These are phyloP conservation scores for Solanum gandarillasii DNA, from an alignment of 257 asterid species.

Conservation along the genomic window DNA sequence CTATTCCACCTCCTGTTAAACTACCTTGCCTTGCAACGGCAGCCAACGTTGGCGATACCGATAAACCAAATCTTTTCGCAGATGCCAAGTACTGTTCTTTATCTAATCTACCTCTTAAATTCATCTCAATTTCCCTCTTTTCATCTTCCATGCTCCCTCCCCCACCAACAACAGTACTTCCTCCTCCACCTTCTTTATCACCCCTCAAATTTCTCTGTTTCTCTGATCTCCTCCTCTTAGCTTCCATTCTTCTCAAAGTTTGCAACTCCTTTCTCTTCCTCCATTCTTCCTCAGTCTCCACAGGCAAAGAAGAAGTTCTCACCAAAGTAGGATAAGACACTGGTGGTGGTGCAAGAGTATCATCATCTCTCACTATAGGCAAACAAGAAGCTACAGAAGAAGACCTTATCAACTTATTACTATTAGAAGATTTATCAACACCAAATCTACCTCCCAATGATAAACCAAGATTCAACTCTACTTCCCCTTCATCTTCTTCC, in stretches of 20 bases:
- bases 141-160: conserved; percentile 40
- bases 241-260: conserved; percentile 85
- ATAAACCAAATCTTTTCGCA: conserved; percentile 26
- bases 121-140: conserved; percentile 50
- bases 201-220: conserved; percentile 50
- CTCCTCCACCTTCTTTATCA: conserved; percentile 23
- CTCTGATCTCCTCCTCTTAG: conserved; percentile 83
- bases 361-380: conserved; percentile 54
- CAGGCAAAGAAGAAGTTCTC: conserved; percentile 82
- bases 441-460: conserved; percentile 94
- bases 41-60: conserved; percentile 18
- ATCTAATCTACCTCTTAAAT: conserved; percentile 45
- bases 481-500: conserved; percentile 20
- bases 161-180: conserved; percentile 8
- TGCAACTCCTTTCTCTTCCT: conserved; percentile 89
- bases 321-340: conserved; percentile 31
- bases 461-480: conserved; percentile 89
- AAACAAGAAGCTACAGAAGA: conserved; percentile 69
- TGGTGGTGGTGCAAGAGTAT: conserved; percentile 23
- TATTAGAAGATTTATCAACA: conserved; percentile 39
- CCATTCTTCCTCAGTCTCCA: conserved; percentile 88
- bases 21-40: conserved; percentile 14
- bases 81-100: conserved; percentile 40
- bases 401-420: conserved; percentile 46
- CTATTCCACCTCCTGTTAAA: conserved; percentile 28